Base-by-base conservation (phyloP, 2,329 filamentous ascomycete genomes). In the Leptosphaerulina australis region DNA sequence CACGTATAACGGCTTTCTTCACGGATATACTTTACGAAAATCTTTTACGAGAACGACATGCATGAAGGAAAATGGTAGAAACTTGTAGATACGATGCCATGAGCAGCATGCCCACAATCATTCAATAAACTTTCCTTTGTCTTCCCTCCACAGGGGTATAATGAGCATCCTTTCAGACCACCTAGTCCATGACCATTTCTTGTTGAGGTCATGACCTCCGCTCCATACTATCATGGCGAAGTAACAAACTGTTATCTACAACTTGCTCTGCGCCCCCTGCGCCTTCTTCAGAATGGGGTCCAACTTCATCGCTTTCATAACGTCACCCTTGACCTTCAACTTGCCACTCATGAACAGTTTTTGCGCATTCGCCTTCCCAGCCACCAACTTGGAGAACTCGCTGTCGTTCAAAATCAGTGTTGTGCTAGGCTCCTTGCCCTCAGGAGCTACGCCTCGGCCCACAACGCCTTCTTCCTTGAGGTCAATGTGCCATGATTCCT, bases 301-400 rank as follows among this genome's bases (percentile, higher is more conserved):
- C 77, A 97, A 85, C 86, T 95, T 96, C 53, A 92, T 97, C 28
- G 94, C 89, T 84, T 97, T 97, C 93, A 97, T 97, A 55, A 97
- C 86, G 74, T 97, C 91, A 58, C 94, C 94, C 85, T 91, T 95
- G 73, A 97, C 85, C 88, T 97, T 99, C 71, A 99, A 82, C 83
- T 96, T 97, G 67, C 94, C 94, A n/a, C 84, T 84, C 93, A 99
- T 97, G 79, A 97, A 97, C 59, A 99, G 79, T 64, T 87, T 86
- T 82, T 99, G 94, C 49, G 94, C 91, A 71, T 97, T 96, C 66
- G 90, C 91, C 80, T 95, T 91, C 72, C 94, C 94, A 28, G 81
- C 69, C 45, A 96, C 86, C 60, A 99, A 83, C 72, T 88, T 87
- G 60, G 79, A 84, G 71, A 99, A 99, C 76, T 97, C 91, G 50